A percentile compares a stretch with the other conserved stretches of the same genome.
These are phyloP conservation scores for Stereocaulon alpinum DNA, from an alignment of 495 filamentous ascomycete species.

Conservation along the genomic window DNA sequence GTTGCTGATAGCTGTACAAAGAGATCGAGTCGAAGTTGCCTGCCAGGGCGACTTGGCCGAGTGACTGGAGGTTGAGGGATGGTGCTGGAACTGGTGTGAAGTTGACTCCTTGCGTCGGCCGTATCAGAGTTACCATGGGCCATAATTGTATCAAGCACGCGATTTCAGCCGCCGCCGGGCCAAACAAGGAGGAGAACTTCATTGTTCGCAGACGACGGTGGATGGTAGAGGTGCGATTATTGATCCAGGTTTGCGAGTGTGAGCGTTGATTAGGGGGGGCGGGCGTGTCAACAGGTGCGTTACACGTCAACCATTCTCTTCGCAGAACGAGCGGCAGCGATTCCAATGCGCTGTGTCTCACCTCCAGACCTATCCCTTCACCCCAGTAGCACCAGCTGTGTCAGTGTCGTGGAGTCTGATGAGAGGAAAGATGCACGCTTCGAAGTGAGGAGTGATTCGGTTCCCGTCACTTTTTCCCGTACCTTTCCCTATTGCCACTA, in stretches of 20 bases:
- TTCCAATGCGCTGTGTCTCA: conserved; percentile 11
- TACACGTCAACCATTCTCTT: background rate
- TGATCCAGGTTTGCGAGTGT: conserved; percentile 10
- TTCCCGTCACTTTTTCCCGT: background rate
- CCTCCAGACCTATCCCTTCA: background rate
- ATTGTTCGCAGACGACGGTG: conserved; percentile 41
- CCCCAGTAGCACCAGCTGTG: background rate
- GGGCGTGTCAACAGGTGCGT: conserved; percentile 1
- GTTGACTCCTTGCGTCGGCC: conserved; percentile 47
- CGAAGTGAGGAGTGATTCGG: conserved; percentile 1
- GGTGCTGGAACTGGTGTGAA: conserved; percentile 64
- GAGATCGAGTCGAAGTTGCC: conserved; percentile 90
- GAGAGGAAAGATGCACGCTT: background rate
- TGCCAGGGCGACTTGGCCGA: conserved; percentile 77
- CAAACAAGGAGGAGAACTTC: conserved; percentile 48
- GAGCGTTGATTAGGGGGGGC: conserved; percentile 11
- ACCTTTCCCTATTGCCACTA: conserved; percentile 2
- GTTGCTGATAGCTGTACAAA: conserved; percentile 72
- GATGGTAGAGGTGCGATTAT: conserved; percentile 12
- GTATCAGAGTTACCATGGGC: conserved; percentile 33
- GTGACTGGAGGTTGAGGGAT: conserved; percentile 67
- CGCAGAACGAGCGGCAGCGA: conserved; percentile 9
- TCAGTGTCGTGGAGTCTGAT: background rate
- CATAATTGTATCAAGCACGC: conserved; percentile 32
- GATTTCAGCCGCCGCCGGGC: conserved; percentile 42